phyloP scores from a whole-genome alignment of 768 basidiomycete genomes.

The Naganishia randhawae region DNA sequence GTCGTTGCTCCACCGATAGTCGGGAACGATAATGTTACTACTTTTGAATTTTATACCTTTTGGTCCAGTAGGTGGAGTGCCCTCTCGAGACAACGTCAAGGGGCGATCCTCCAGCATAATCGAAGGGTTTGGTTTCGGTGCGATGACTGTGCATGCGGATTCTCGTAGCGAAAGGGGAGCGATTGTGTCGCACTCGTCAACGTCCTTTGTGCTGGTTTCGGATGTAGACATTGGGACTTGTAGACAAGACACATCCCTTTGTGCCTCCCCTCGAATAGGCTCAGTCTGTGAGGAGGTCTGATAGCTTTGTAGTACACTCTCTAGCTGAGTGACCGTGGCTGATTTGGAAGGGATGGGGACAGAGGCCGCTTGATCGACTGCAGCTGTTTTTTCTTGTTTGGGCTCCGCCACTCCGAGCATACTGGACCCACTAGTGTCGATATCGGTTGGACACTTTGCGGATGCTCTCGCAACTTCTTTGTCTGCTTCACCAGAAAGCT shows the following conservation, averaged over 20 bases:
- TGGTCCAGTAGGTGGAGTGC: background rate
- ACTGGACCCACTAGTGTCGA: background rate
- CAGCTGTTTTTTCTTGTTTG: background rate
- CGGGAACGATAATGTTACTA: slow-evolving; percentile 27
- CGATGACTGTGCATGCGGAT: background rate
- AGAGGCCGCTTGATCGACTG: background rate
- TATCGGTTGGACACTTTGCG: background rate
- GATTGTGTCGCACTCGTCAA: background rate
- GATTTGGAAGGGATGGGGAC: background rate
- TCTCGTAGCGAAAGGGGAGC: background rate
- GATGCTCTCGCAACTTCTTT: background rate
- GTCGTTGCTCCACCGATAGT: slow-evolving; percentile 27
- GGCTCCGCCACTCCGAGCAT: background rate
- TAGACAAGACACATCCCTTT: background rate
- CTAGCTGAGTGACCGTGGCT: background rate
- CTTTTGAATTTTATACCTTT: slow-evolving; percentile 19
- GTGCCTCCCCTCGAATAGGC: background rate
- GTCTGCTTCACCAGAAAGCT: background rate
- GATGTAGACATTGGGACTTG: background rate
- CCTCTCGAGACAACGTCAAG: slow-evolving; percentile 3
- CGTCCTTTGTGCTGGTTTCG: slow-evolving; percentile 4
- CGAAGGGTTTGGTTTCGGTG: slow-evolving; percentile 1
- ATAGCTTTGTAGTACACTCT: background rate
- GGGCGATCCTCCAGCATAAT: slow-evolving; percentile 18
- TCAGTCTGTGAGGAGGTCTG: background rate